Conservation (phyloP, 768 basidiomycete genomes). For the Inosperma sp. region DNA sequence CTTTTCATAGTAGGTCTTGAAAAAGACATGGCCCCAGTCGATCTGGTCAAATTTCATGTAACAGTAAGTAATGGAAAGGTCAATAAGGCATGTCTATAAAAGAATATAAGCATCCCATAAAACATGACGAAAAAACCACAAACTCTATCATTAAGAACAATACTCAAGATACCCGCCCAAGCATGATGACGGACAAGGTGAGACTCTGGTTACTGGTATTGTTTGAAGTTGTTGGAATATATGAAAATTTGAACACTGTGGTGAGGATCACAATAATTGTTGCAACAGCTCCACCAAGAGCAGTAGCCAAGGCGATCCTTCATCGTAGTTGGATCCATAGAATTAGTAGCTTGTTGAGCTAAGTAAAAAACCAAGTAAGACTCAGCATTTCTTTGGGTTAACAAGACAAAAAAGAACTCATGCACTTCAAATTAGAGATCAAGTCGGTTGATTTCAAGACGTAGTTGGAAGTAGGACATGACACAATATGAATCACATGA, state of each 20-base stretch:
- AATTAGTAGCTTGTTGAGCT: too few species aligned
- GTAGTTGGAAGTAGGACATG: too few species aligned
- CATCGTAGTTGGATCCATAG: too few species aligned
- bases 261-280: conserved; percentile 94
- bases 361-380: too few species aligned
- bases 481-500: too few species aligned
- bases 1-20: conserved; percentile 99
- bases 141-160: conserved; percentile 85
- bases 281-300: conserved; percentile 94
- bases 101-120: neutral
- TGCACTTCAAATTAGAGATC: too few species aligned
- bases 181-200: conserved; percentile 89
- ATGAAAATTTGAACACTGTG: conserved; percentile 92
- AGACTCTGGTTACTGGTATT: too few species aligned
- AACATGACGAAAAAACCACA: conserved; percentile 4
- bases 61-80: conserved; percentile 83
- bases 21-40: conserved; percentile 95
- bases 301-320: too few species aligned
- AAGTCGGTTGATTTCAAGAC: too few species aligned
- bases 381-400: too few species aligned
- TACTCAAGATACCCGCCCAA: conserved; percentile 92
- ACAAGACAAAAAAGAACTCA: too few species aligned
- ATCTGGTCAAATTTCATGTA: conserved; percentile 97
- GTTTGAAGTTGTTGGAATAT: conserved; percentile 98
- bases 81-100: conserved; percentile 78